Evolutionary conservation across 2,329 filamentous ascomycete species (phyloP), one percentile per base, ranked within the genome.

Genomic region (Pseudogymnoascus sp.): DNA sequence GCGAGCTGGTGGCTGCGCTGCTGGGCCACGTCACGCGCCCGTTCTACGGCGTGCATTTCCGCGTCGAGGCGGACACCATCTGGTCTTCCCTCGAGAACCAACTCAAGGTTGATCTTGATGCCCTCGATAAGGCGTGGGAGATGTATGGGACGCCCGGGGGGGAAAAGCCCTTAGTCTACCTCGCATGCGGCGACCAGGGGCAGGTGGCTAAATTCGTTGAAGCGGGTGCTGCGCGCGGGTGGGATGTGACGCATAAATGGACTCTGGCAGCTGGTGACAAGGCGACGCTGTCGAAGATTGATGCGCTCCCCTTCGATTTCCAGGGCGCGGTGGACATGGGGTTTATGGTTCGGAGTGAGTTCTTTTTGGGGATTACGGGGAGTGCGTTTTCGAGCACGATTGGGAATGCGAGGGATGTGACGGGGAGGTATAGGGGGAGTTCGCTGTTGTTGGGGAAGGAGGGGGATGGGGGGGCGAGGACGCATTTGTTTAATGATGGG

Each of bases 181-280:
- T 76, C 4, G 74, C 74, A 1, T 76, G 74, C 63, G 74, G 74
- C 11, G 74, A 76, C 62, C 65, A 71, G 64, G 63, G 61, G 4
- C 73, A 74, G 65, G 69, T 75, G 14, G 50, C 70, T 24, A 70
- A 68, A 24, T 75, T 76, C 61, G 66, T 66, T 0, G 63, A 61
- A 4, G 74, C 72, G 0, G 74, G 70, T 1, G 67, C 65, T 10
- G 66, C 60, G 26, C 68, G 73, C 35, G 74, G 74, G 5, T 76
- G 74, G 74, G 68, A 70, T 2, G 73, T 75, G 2, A 74, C 70
- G 5, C 70, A 75, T 64, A 76, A 76, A 62, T 76, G 72, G 68
- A 65, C 62, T 4, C 63, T 76, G 2, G 70, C 69, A 1, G 41
- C 60, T 10, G 59, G 64, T 7, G 68, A 72, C 59, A 31, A 61